phyloP scores from a whole-genome alignment of 2,329 filamentous ascomycete species.

The Grosmannia penicillata region DNA sequence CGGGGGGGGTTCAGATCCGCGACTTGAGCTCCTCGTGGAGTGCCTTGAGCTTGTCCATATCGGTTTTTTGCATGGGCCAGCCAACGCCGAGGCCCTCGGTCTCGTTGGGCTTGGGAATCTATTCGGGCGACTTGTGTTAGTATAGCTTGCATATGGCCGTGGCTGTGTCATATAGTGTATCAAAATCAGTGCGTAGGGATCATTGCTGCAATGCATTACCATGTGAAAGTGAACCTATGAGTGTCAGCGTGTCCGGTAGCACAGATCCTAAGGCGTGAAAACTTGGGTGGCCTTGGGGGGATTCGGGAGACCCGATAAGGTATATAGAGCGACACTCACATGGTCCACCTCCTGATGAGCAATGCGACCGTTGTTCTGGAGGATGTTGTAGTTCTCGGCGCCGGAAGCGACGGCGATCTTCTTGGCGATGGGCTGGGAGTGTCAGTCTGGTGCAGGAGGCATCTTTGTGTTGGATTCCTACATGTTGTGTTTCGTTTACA shows the following conservation, averaged over 20 bases:
- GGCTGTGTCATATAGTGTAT: too few species aligned
- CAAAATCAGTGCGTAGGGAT: too few species aligned
- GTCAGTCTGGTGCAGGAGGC: neutral
- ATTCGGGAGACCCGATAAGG: too few species aligned
- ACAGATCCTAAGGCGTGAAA: too few species aligned
- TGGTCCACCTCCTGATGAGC: constrained; percentile 91
- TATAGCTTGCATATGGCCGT: too few species aligned
- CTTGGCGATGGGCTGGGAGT: constrained; percentile 58
- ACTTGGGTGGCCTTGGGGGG: neutral
- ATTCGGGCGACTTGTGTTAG: neutral
- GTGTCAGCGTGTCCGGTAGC: too few species aligned
- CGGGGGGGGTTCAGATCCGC: constrained; percentile 50
- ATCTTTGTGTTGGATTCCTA: neutral
- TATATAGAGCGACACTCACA: constrained; percentile 49
- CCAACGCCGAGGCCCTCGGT: constrained; percentile 54
- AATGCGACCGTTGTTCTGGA: constrained; percentile 89
- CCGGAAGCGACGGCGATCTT: constrained; percentile 68
- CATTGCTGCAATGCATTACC: constrained; percentile 39
- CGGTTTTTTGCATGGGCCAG: constrained; percentile 62
- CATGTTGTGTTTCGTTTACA: neutral
- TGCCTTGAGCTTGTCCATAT: constrained; percentile 74
- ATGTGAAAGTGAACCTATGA: constrained; percentile 88
- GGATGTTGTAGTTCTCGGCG: constrained; percentile 72
- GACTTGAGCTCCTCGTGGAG: constrained; percentile 72
- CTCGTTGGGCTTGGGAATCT: constrained; percentile 90